Base-by-base conservation (phyloP, 1,284 basidiomycete genomes). In the Leccinum solheimii region DNA sequence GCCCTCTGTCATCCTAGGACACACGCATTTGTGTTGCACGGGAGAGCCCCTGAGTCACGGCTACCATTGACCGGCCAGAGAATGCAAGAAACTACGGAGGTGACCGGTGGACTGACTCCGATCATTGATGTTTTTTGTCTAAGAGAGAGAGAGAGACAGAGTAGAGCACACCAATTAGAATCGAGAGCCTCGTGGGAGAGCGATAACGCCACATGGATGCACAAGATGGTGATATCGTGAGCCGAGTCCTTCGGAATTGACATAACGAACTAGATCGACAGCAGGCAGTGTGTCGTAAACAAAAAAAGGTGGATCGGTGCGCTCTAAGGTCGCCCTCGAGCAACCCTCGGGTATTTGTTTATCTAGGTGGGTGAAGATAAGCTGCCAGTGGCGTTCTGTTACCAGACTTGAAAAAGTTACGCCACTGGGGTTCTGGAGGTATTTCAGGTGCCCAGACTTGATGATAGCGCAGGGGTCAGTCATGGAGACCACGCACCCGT, bases 381-480 rank as follows among this genome's bases (percentile, higher is more conserved):
- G 5, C 36, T 40, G 16, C 16, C n/a, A 56, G 7, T 19, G 55
- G 60, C 8, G 26, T 56, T 59, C 27, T 26, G 36, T 10, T 19
- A 27, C 40, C 13, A 19, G 53, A n/a, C 23, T 49, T 32, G 62
- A 53, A 52, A 54, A 52, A 54, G 58, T 54, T 63, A 26, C 50
- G 54, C 61, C 43, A 26, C 27, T 36, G 21, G 11, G 51, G 14
- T 34, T 16, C 32, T 54, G 26, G 23, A 21, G 30, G 48, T 51
- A 45, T 40, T 9, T 51, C 13, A 19, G n/a, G 49, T 36, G 23
- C 7, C n/a, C 38, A 19, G 4, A 34, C 34, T 58, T 59, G 64
- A 68, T 66, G 21, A 52, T n/a, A 36, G 34, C 6, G 6, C 58
- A 62, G 11, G 53, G 55, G 61, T 21, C 36, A 38, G 30, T 51